These are phyloP conservation scores for Candida ortonii DNA, from an alignment of 805 yeast genomes.

Conservation along the genomic window DNA sequence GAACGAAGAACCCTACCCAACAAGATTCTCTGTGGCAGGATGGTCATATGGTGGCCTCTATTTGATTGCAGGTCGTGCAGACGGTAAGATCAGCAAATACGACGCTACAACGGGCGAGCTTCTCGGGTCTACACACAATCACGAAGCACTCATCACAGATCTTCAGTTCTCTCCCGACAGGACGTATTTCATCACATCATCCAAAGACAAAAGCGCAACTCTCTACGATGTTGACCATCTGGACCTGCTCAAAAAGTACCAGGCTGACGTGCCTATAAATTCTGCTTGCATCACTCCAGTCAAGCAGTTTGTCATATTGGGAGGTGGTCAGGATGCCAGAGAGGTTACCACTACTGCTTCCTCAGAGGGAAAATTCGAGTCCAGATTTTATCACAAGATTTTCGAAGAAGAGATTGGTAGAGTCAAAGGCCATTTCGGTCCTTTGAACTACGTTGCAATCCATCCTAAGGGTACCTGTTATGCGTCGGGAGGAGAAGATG, in stretches of 20 bases:
- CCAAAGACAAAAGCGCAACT: constrained; percentile 85
- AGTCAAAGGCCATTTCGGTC: constrained; percentile 99
- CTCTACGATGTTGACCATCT: constrained; percentile 77
- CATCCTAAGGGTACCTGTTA: constrained; percentile 92
- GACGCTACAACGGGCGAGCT: constrained; percentile 74
- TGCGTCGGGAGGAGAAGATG: constrained; percentile 99
- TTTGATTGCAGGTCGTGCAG: constrained; percentile 83
- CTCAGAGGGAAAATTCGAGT: constrained; percentile 93
- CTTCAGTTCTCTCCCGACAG: constrained; percentile 84
- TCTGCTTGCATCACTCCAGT: constrained; percentile 92
- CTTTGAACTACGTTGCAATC: constrained; percentile 87
- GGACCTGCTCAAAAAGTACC: constrained; percentile 66
- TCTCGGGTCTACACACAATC: constrained; percentile 56
- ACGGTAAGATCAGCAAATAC: constrained; percentile 80
- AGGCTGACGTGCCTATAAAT: constrained; percentile 91
- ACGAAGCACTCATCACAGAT: constrained; percentile 80
- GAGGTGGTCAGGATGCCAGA: constrained; percentile 99
- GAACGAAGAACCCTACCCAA: constrained; percentile 45
- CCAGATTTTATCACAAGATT: constrained; percentile 91
- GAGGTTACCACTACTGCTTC: constrained; percentile 97
- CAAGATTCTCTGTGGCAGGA: constrained; percentile 74
- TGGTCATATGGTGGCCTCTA: constrained; percentile 76
- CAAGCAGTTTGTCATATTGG: constrained; percentile 87
- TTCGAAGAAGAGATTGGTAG: constrained; percentile 96
- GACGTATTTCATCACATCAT: constrained; percentile 87